A percentile compares a stretch with the other conserved stretches of the same genome.
Evolutionary conservation across 2,329 filamentous ascomycete genomes (phyloP).

Genomic region (Cercospora beticola): DNA sequence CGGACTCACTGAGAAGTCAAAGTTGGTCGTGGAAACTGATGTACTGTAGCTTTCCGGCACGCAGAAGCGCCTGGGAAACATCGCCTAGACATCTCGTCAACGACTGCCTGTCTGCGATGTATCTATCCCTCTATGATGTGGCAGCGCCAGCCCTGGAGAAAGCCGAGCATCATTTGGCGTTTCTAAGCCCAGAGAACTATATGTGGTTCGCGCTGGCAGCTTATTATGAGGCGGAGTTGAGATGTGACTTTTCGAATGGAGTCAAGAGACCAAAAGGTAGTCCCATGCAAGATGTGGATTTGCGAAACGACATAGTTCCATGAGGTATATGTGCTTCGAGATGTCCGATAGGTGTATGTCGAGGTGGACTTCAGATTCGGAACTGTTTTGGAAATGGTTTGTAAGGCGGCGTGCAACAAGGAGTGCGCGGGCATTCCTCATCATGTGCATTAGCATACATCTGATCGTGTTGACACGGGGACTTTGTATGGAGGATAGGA

Average conservation of each 20-base stretch:
- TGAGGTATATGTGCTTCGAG: background rate
- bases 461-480: background rate
- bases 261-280: background rate
- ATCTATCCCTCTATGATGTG: background rate
- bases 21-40: background rate
- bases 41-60: background rate
- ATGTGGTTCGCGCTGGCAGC: background rate
- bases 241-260: background rate
- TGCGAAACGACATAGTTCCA: background rate
- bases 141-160: background rate
- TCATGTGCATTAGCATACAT: background rate
- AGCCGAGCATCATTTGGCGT: background rate
- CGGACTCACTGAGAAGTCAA: background rate
- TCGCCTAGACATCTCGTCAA: background rate
- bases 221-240: background rate
- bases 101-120: background rate
- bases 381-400: background rate
- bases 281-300: background rate
- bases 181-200: background rate
- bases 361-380: background rate
- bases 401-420: background rate
- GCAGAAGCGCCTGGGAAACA: background rate
- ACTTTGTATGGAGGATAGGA: background rate
- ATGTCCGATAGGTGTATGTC: background rate
- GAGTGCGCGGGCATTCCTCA: background rate